A percentile compares a stretch with the other conserved stretches of the same genome.
Evolutionary conservation across 345 rosid species (phyloP).

Genomic region (Conringia planisiliqua): DNA sequence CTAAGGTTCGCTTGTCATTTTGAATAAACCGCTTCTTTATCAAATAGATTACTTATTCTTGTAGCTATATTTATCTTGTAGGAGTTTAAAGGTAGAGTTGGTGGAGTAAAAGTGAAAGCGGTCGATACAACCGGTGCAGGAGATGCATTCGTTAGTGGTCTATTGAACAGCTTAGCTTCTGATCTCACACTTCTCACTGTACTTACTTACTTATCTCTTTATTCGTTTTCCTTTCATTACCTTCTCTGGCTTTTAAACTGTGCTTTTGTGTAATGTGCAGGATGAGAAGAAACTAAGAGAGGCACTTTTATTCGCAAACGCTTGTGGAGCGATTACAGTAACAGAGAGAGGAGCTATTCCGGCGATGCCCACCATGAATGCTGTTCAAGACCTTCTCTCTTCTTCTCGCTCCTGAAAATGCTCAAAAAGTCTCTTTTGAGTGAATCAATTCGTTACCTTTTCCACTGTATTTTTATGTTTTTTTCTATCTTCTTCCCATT

Average conservation of each 20-base stretch:
- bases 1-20: conserved; percentile 46
- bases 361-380: conserved; percentile 69
- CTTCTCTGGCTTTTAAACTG: not conserved
- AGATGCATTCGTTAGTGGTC: conserved; percentile 75
- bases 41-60: not conserved
- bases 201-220: not conserved
- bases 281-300: conserved; percentile 74
- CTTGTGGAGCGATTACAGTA: conserved; percentile 82
- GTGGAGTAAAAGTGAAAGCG: conserved; percentile 59
- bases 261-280: conserved; percentile 33
- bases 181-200: conserved; percentile 50
- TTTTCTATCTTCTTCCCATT: not conserved
- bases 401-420: conserved; percentile 15
- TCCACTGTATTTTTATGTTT: not conserved
- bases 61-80: conserved; percentile 25
- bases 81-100: conserved; percentile 72
- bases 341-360: conserved; percentile 97
- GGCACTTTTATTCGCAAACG: conserved; percentile 78
- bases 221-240: not conserved
- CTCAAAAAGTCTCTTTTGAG: conserved; percentile 4
- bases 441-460: not conserved
- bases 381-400: conserved; percentile 50
- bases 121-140: conserved; percentile 91
- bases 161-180: conserved; percentile 58
- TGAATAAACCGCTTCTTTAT: not conserved